phyloP scores from a whole-genome alignment of 768 basidiomycete genomes.

The Termitomyces sp. region DNA sequence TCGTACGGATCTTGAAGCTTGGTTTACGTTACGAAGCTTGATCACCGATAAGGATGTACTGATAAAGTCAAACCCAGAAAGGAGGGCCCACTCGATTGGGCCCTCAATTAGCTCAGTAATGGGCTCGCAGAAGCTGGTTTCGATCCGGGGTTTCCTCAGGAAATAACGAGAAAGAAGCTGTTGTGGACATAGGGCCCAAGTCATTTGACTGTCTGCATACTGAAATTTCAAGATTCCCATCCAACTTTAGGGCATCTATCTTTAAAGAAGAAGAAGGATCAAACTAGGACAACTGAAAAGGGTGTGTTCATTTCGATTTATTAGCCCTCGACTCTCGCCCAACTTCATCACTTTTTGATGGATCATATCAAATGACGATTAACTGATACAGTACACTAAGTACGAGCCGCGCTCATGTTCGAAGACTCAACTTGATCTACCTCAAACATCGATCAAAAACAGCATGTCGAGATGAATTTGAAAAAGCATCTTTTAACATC shows the following conservation, averaged over 20 bases:
- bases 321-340: neutral
- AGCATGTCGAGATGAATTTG: neutral
- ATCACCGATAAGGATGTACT: neutral
- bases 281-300: neutral
- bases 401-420: neutral
- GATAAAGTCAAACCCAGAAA: neutral
- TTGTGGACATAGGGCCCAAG: no score
- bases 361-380: neutral
- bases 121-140: no score
- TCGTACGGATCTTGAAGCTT: neutral
- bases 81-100: neutral
- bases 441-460: neutral
- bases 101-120: neutral
- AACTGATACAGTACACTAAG: neutral
- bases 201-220: no score
- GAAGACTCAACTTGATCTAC: neutral
- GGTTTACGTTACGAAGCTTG: neutral
- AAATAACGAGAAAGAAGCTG: no score
- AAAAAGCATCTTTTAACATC: neutral
- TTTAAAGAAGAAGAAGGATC: neutral
- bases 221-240: no score
- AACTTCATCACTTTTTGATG: neutral
- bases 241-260: no score
- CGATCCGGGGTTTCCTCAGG: no score
- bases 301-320: neutral